Evolutionary conservation across 75 land plant species (phyloP).

Genomic region (Pinus tabuliformis): DNA sequence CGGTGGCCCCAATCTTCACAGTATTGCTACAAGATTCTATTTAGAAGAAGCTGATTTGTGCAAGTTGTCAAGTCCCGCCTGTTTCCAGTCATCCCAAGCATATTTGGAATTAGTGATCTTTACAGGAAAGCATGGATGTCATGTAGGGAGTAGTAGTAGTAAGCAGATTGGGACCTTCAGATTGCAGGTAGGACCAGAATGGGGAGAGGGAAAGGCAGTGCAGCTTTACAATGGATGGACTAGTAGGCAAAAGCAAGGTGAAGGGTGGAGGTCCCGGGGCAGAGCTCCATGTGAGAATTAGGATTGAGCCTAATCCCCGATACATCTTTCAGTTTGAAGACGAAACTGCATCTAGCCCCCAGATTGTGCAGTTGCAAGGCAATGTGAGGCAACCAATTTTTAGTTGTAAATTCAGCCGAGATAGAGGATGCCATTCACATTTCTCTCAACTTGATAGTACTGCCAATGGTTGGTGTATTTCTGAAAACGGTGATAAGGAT

Average conservation of each 20-base stretch:
- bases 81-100: slow-evolving; percentile 31
- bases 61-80: slow-evolving; percentile 37
- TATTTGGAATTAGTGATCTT: slow-evolving; percentile 65
- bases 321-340: slow-evolving; percentile 93
- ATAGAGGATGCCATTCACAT: too few species aligned
- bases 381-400: slow-evolving; percentile 77
- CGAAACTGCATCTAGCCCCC: slow-evolving; percentile 62
- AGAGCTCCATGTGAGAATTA: slow-evolving; percentile 74
- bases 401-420: slow-evolving; percentile 90
- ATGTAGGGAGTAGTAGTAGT: slow-evolving; percentile 43
- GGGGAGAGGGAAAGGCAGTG: slow-evolving; percentile 59
- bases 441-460: slow-evolving; percentile 34
- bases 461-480: slow-evolving; percentile 35
- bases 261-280: slow-evolving; percentile 36
- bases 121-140: slow-evolving; percentile 49
- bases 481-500: slow-evolving; percentile 33
- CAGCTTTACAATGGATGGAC: slow-evolving; percentile 83
- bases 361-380: slow-evolving; percentile 82
- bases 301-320: slow-evolving; percentile 87
- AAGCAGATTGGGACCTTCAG: slow-evolving; percentile 64
- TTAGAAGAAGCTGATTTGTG: slow-evolving; percentile 65
- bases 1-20: slow-evolving; percentile 40
- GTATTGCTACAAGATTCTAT: slow-evolving; percentile 63
- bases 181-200: slow-evolving; percentile 66
- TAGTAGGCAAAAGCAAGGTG: slow-evolving; percentile 48